Evolutionary conservation across 2,329 filamentous ascomycete genomes (phyloP), one percentile per base, ranked within the genome.

Genomic region (Epichloe glyceriae): DNA sequence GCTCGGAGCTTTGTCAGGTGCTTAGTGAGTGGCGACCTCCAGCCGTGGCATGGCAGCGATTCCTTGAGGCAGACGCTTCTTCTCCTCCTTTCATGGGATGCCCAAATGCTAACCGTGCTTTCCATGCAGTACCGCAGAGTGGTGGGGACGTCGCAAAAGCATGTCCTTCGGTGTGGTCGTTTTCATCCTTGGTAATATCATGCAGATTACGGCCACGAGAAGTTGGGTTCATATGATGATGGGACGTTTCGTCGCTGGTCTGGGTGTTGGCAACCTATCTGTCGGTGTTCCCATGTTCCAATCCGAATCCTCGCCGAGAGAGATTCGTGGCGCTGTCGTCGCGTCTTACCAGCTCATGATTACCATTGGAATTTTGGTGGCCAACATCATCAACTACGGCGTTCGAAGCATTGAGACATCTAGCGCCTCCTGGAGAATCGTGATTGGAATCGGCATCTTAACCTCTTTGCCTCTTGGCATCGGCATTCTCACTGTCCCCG

Each of bases 281-380:
- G 76, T 84, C 35, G 72, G 79, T 37, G 79, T 84, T 2, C 81
- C 82, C 52, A 80, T 85, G 73, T 84, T 80, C 64, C 80, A 85
- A 64, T 77, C 77, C 40, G 82, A 85, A 61, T 79, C 73, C 49
- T 73, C 78, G 2, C 82, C 82, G 4, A 72, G 73, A 17, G 73
- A 79, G 58, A 81, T 84, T 54, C 78, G 81, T 56, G 81, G 80
- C 57, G 75, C 78, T 35, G 75, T 85, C 42, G 77, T 84, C n/a
- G 73, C 76, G 4, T 80, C 76, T n/a, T 87, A 86, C 65, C 84
- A 87, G 66, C 76, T 87, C 15, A 81, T 86, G 68, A 84, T 87
- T 62, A 87, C 83, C 0, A 70, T 86, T 30, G 84, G 84, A 35
- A 85, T 87, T 55, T 77, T 80, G 49, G 62, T 75, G 19, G 70